Base-by-base conservation (phyloP, 2,329 filamentous ascomycete genomes). In the Oidium heveae region DNA sequence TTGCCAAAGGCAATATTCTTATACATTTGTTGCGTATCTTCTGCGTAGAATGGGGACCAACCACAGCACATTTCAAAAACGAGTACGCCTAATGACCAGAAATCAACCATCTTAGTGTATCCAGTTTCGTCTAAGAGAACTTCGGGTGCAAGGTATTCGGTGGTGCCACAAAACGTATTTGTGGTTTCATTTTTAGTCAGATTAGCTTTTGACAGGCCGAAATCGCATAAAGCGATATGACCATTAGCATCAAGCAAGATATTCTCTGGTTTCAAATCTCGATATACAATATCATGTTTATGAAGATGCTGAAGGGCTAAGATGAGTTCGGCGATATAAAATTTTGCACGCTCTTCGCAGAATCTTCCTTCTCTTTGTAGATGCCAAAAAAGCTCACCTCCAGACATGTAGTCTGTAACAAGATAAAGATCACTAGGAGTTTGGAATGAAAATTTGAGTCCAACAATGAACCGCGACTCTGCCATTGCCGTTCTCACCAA, bases 21-120 rank as follows among this genome's bases (percentile, higher is more conserved):
- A 73, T 98, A 98, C 91, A 98, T 98, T 68, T 98, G 91, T 68
- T 98, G 91, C 0, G 91, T 98, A 65, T 98, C 91, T 65, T 98
- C 91, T 55, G 91, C 91, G 63, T 96, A 98, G 70, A 98, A 98
- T 0, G 91, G 91, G 63, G 87, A 95, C 91, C 91, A 98, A 36
- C 91, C 91, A 63, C 91, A 98, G 71, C 91, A 98, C 91, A 98
- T 98, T 68, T 98, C 91, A 63, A 98, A 98, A 1, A 98, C 91
- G 55, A 98, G 74, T 51, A 98, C 91, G 56, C 91, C 91, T 13
- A 98, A 74, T 1, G 91, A 98, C 91, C 91, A 98, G 68, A 96
- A 98, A 67, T 98, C 91, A 7, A 98, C 91, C 91, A 98, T 96
- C 71, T 96, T 96, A 55, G 91, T 96, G 68, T 98, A 98, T 36